phyloP scores from a whole-genome alignment of 2,329 filamentous ascomycete genomes.

The Fusarium pininemorale region DNA sequence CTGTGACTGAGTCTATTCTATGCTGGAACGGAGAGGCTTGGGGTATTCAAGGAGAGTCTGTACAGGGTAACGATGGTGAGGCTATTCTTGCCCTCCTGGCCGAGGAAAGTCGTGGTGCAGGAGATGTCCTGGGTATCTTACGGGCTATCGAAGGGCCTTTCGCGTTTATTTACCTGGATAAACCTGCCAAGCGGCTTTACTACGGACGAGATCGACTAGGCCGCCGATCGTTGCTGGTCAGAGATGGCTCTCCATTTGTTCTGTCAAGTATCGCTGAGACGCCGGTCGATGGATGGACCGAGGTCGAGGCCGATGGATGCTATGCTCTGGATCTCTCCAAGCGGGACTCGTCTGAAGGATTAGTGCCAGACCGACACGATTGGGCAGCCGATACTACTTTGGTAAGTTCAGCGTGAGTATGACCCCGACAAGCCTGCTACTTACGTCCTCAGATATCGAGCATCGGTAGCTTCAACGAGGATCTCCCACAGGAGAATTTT shows the following conservation, averaged over 20 bases:
- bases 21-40: slow-evolving; percentile 99
- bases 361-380: slow-evolving; percentile 39
- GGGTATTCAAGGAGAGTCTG: slow-evolving; percentile 67
- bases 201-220: slow-evolving; percentile 90
- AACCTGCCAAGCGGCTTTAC: slow-evolving; percentile 68
- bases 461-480: slow-evolving; percentile 62
- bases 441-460: slow-evolving; percentile 61
- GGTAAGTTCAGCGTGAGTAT: slow-evolving; percentile 52
- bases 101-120: slow-evolving; percentile 48
- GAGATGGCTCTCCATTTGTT: slow-evolving; percentile 59
- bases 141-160: slow-evolving; percentile 81
- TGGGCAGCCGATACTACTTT: slow-evolving; percentile 51
- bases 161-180: slow-evolving; percentile 86
- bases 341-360: background rate
- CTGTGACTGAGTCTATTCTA: slow-evolving; percentile 68
- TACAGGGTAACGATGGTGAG: slow-evolving; percentile 83
- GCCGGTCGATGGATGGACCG: slow-evolving; percentile 67
- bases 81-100: slow-evolving; percentile 70
- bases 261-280: slow-evolving; percentile 77
- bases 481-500: slow-evolving; percentile 49
- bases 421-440: slow-evolving; percentile 48
- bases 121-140: slow-evolving; percentile 60
- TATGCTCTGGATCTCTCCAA: slow-evolving; percentile 70
- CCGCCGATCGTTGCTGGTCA: slow-evolving; percentile 79
- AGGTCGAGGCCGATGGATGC: slow-evolving; percentile 86